Conservation (phyloP, 2,329 filamentous ascomycete species). For the Phaeophleospora eucalypticola region DNA sequence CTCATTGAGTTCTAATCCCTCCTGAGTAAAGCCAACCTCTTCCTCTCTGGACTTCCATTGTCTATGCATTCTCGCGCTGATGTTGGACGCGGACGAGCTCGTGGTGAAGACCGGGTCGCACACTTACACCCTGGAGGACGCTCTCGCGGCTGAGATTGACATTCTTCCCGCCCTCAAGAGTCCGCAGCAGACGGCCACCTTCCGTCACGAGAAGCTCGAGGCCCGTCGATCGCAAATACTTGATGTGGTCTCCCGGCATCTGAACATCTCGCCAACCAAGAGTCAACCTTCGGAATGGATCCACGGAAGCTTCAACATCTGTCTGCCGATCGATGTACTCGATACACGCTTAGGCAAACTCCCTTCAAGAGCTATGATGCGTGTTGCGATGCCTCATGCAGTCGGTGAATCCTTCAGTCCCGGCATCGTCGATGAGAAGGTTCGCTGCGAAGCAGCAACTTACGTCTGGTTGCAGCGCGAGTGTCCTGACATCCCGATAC, state of each 20-base stretch:
- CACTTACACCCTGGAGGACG: too few species aligned
- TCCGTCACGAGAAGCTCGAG: background rate
- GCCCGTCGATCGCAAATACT: background rate
- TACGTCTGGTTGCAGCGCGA: slow-evolving; percentile 39
- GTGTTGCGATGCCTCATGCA: slow-evolving; percentile 15
- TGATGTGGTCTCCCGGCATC: background rate
- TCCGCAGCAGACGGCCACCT: too few species aligned
- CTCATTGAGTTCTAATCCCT: too few species aligned
- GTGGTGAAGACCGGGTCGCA: too few species aligned
- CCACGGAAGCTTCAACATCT: background rate
- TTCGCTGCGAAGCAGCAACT: slow-evolving; percentile 38
- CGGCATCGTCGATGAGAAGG: slow-evolving; percentile 44
- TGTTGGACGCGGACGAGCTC: too few species aligned
- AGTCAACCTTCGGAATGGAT: background rate
- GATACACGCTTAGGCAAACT: background rate
- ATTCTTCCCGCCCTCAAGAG: too few species aligned
- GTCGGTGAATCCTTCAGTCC: slow-evolving; percentile 37
- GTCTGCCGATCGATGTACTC: background rate
- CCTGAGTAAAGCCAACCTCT: too few species aligned
- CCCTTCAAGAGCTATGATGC: background rate
- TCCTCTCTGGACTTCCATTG: too few species aligned
- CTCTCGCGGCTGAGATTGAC: too few species aligned
- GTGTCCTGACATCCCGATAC: slow-evolving; percentile 37
- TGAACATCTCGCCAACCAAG: background rate
- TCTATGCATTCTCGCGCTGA: too few species aligned